Percentiles rank a stretch among this genome's conserved stretches.
phyloP scores from a whole-genome alignment of 257 asterid species.

The Lycium ferocissimum region DNA sequence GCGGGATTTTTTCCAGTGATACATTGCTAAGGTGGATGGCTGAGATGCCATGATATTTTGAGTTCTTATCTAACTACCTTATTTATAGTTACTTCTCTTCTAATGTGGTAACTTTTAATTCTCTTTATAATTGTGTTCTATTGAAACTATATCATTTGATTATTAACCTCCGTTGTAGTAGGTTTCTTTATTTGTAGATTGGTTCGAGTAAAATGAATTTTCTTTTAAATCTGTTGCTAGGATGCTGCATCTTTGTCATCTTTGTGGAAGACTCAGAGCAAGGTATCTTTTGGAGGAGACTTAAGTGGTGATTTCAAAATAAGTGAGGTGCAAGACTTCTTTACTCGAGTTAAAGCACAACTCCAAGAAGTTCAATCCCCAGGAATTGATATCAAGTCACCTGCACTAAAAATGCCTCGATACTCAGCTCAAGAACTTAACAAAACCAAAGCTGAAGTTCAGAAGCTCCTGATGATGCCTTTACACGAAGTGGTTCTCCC shows the following conservation, averaged over 20 bases:
- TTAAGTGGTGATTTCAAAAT: not conserved
- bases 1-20: not conserved
- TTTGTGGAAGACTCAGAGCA: not conserved
- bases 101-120: not conserved
- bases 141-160: not conserved
- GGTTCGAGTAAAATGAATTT: not conserved
- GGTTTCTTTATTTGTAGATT: not conserved
- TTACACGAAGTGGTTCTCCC: constrained; percentile 10
- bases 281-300: not conserved
- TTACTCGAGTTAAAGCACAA: not conserved
- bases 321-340: not conserved
- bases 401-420: not conserved
- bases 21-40: not conserved
- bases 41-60: not conserved
- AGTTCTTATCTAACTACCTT: not conserved
- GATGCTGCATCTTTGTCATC: not conserved
- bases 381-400: too few species aligned
- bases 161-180: not conserved
- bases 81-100: not conserved
- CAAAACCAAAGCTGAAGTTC: not conserved
- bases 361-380: too few species aligned
- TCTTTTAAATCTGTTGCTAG: not conserved
- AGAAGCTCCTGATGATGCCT: constrained; percentile 9
- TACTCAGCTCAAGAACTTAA: not conserved
- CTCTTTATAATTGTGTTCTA: too few species aligned